These are phyloP conservation scores for Trichoderma sp. DNA, from an alignment of 2,329 filamentous ascomycete species.

Conservation along the genomic window DNA sequence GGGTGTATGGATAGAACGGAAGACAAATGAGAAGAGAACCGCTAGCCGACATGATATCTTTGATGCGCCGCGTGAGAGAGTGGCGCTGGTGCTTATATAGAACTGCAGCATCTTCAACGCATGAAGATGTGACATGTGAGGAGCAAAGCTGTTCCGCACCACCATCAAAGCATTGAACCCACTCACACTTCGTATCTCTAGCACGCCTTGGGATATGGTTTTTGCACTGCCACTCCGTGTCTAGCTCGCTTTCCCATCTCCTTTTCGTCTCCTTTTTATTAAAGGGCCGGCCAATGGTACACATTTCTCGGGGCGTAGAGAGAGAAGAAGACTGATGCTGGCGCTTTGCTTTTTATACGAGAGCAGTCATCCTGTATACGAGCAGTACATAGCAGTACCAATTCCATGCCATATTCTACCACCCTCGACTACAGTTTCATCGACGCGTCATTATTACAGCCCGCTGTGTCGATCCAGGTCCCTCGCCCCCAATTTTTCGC, in stretches of 20 bases:
- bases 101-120: neutral
- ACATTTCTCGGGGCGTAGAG: neutral
- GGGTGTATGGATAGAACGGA: neutral
- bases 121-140: neutral
- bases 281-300: neutral
- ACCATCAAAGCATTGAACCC: neutral
- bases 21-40: neutral
- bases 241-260: neutral
- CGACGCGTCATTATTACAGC: slow-evolving; percentile 1
- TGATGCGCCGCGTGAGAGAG: neutral
- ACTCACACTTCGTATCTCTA: slow-evolving; percentile 17
- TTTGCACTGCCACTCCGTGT: neutral
- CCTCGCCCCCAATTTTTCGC: neutral
- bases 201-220: neutral
- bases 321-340: neutral
- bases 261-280: neutral
- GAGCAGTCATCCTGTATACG: neutral
- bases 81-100: neutral
- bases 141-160: neutral
- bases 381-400: too few relatives aligned
- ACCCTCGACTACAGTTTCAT: neutral
- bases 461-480: neutral
- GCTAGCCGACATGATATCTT: too few relatives aligned
- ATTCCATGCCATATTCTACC: too few relatives aligned
- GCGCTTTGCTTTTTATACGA: neutral